These are phyloP conservation scores for Aureobasidium leucospermi DNA, from an alignment of 2,329 filamentous ascomycete species.

Conservation along the genomic window DNA sequence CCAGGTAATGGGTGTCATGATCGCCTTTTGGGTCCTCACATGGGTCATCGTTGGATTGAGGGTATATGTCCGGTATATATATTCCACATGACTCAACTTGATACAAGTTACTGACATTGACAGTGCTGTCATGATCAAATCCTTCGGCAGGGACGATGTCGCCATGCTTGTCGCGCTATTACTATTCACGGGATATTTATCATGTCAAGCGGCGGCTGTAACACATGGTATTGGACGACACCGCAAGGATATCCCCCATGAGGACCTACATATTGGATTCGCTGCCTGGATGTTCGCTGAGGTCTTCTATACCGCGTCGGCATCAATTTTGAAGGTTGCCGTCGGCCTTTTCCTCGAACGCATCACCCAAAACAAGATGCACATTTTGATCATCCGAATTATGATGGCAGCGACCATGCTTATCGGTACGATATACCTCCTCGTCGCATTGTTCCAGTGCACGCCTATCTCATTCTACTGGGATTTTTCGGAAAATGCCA, in stretches of 20 bases:
- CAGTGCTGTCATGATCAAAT: constrained; percentile 24
- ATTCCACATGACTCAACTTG: background rate
- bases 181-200: constrained; percentile 29
- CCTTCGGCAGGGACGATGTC: constrained; percentile 29
- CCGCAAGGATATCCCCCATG: constrained; percentile 21
- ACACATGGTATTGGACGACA: constrained; percentile 28
- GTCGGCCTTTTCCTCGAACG: constrained; percentile 45
- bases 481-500: constrained; percentile 26
- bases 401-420: constrained; percentile 36
- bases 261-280: constrained; percentile 1
- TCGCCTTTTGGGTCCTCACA: constrained; percentile 7
- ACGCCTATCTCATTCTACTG: constrained; percentile 42
- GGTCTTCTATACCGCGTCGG: constrained; percentile 41
- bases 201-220: constrained; percentile 27
- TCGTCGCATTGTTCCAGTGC: constrained; percentile 44
- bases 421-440: constrained; percentile 41
- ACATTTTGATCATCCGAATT: constrained; percentile 35
- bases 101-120: background rate
- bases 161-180: constrained; percentile 27
- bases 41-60: constrained; percentile 4
- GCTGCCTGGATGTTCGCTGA: constrained; percentile 44
- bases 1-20: constrained; percentile 2
- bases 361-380: constrained; percentile 35
- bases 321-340: constrained; percentile 40
- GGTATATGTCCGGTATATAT: constrained; percentile 16